These are phyloP conservation scores for Alloteropsis semialata DNA, from an alignment of 176 grass and related monocot species.

Conservation along the genomic window DNA sequence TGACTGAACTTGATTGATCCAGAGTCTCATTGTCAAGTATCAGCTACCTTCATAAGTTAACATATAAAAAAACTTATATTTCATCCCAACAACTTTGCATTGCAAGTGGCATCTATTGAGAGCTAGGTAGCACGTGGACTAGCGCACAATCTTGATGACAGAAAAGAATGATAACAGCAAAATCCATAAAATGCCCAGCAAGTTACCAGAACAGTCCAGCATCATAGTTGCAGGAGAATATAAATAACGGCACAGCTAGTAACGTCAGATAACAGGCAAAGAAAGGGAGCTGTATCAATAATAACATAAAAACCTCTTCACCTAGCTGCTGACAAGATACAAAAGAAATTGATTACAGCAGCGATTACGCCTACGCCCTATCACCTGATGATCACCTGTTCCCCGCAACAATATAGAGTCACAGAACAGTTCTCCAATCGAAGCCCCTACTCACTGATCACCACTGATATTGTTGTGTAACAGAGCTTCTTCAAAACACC, in stretches of 20 bases:
- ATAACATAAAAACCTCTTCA: neutral
- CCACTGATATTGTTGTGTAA: neutral
- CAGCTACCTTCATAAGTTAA: neutral
- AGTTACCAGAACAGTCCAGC: neutral
- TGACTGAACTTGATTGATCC: neutral
- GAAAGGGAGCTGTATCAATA: neutral
- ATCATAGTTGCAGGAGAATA: neutral
- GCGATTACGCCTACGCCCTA: neutral
- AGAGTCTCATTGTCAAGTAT: neutral
- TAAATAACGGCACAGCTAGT: neutral
- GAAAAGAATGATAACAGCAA: neutral
- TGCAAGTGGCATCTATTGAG: neutral
- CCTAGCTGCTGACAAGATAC: neutral
- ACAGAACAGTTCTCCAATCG: neutral
- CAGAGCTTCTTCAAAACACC: neutral
- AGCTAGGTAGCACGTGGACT: neutral
- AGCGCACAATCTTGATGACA: neutral
- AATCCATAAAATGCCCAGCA: neutral
- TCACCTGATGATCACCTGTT: slow-evolving; percentile 1
- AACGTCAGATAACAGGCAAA: neutral
- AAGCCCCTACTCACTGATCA: neutral
- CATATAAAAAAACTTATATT: neutral
- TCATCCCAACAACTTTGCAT: slow-evolving; percentile 1
- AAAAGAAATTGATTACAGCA: neutral
- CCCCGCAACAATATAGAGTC: neutral